Base-by-base conservation (phyloP, 148 eudicot genomes). In the Camellia sinensis region DNA sequence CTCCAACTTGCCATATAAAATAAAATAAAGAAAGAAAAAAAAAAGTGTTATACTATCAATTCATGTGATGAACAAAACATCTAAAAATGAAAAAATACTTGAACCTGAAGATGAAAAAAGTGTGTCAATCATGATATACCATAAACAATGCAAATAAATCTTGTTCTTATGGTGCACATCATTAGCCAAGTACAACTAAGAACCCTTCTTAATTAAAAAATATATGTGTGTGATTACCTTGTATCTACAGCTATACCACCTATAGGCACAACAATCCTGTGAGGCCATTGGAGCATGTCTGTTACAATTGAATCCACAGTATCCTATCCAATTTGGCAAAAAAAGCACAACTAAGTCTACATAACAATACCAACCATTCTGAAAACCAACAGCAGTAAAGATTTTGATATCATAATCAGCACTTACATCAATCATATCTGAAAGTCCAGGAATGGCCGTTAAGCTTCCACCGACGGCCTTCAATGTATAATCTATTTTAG, bases 391-490 rank as follows among this genome's bases (percentile, higher is more conserved):
- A 1, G 54, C 57, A 62, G 62, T 5, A 66, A 44, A 81, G 11
- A 41, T 73, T 45, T 48, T 45, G 46, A 52, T 8, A 19, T 66
- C 59, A 21, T 50, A 70, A 71, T 61, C 13, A 41, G 43, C 76
- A 71, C 95, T 81, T 86, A 92, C 98, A 83, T 92, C 97, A 85
- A 95, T 92, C 97, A 95, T 92, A 84, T 95, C 98, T 45, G 95
- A 89, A 81, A 95, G 73, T 67, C 98, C 98, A 53, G 98, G 98
- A 76, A 95, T 83, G 76, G 98, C 98, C 61, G 97, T 95, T 63
- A 95, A 86, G 82, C 98, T 95, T 81, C 97, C 98, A 78, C 98
- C 98, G 64, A 95, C 87, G 9, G 98, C 98, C 88, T 91, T 95
- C 68, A 95, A 79, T 67, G 90, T 89, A 83, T 95, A 95, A 74